A percentile compares a stretch with the other conserved stretches of the same genome.
Evolutionary conservation across 2,329 filamentous ascomycete species (phyloP).

Genomic region (Trichoderma aggressivum): DNA sequence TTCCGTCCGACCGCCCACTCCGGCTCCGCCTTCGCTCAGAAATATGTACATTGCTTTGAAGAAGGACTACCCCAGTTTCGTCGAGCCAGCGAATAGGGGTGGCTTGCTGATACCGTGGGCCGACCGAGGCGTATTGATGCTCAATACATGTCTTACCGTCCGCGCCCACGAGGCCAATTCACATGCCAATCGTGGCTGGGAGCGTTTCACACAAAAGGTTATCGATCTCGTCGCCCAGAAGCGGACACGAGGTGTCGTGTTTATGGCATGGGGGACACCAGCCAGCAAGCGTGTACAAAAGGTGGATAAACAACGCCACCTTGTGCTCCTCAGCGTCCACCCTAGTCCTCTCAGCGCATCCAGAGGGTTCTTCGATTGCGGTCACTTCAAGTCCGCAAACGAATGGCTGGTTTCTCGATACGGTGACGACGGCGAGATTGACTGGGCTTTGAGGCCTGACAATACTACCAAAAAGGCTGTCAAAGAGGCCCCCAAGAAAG

Average conservation of each 20-base stretch:
- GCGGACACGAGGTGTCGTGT: slow-evolving; percentile 79
- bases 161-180: slow-evolving; percentile 83
- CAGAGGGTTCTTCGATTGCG: slow-evolving; percentile 78
- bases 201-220: slow-evolving; percentile 84
- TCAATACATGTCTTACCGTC: slow-evolving; percentile 94
- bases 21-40: slow-evolving; percentile 80
- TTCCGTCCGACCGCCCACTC: slow-evolving; percentile 85
- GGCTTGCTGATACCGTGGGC: slow-evolving; percentile 93
- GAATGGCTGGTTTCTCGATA: slow-evolving; percentile 79
- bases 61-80: slow-evolving; percentile 82
- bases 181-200: slow-evolving; percentile 86
- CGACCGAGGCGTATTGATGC: slow-evolving; percentile 82
- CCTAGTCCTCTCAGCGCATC: slow-evolving; percentile 87
- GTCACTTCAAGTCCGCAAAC: slow-evolving; percentile 78
- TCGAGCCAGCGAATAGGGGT: slow-evolving; percentile 68
- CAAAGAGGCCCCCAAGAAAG: slow-evolving; percentile 28
- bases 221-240: slow-evolving; percentile 82
- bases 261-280: slow-evolving; percentile 87
- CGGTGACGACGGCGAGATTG: slow-evolving; percentile 74
- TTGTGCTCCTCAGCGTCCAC: slow-evolving; percentile 83
- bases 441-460: slow-evolving; percentile 66
- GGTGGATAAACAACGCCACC: slow-evolving; percentile 70
- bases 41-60: slow-evolving; percentile 92
- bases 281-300: slow-evolving; percentile 75
- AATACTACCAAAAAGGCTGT: slow-evolving; percentile 31